phyloP scores from a whole-genome alignment of 2,329 filamentous ascomycete genomes.

The Fusarium anguioides region DNA sequence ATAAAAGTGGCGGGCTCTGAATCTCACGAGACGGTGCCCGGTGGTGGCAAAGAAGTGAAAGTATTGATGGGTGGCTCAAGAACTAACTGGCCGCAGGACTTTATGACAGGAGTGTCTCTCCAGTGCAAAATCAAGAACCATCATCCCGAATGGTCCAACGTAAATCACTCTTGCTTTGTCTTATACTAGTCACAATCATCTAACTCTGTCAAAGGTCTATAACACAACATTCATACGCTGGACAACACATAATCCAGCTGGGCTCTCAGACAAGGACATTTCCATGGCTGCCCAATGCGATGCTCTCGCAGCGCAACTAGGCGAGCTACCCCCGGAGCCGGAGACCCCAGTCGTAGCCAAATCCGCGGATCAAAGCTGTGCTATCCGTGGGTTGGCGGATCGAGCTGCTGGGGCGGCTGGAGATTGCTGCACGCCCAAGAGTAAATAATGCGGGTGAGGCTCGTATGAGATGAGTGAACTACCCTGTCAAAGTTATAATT shows the following conservation, averaged over 20 bases:
- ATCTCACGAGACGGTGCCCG: too few relatives aligned
- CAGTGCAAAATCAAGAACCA: constrained; percentile 76
- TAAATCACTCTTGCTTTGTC: constrained; percentile 48
- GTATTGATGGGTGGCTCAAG: not conserved
- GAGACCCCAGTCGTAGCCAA: constrained; percentile 35
- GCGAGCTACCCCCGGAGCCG: constrained; percentile 59
- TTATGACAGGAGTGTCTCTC: constrained; percentile 77
- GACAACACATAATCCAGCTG: constrained; percentile 76
- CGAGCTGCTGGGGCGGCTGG: constrained; percentile 58
- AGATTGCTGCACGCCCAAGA: constrained; percentile 66
- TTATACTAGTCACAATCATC: not conserved
- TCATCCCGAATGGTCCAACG: constrained; percentile 82
- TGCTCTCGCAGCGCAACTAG: constrained; percentile 64
- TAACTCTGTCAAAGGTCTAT: constrained; percentile 65
- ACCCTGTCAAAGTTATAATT: not conserved
- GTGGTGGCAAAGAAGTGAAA: not conserved
- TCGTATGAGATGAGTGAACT: not conserved
- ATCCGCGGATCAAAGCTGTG: constrained; percentile 45
- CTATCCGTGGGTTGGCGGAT: constrained; percentile 59
- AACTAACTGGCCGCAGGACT: constrained; percentile 63
- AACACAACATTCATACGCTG: constrained; percentile 77
- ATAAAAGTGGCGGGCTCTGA: not conserved
- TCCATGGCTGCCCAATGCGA: constrained; percentile 73
- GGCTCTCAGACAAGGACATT: constrained; percentile 73
- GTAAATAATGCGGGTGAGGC: constrained; percentile 33